Evolutionary conservation across 345 rosid species (phyloP), one percentile per base, ranked within the genome.

Genomic region (Aquilaria sinensis): DNA sequence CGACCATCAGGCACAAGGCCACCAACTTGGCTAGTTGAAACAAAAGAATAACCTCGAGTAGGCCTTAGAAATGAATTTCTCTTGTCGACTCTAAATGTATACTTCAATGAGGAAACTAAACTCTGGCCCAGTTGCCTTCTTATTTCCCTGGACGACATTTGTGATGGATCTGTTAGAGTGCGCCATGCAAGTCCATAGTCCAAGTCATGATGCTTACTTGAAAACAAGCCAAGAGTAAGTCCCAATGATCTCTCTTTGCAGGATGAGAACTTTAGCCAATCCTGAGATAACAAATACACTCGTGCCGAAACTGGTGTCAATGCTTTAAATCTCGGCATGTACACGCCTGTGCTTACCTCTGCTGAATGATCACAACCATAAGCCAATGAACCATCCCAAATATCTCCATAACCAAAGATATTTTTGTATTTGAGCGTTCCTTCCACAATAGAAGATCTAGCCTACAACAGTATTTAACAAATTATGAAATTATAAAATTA

Each of bases 111-210:
- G 13, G 96, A 86, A 65, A 88, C 79, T 67, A 90, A 60, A 75
- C 71, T 77, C 65, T 90, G 97, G 63, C 97, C 93, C 71, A 90
- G 88, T 62, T 90, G 97, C 75, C 91, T 86, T 89, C 91, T 81
- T 47, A 88, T 67, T 52, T 89, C 63, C 43, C 65, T 50, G 16
- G 96, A 86, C 12, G 90, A 85, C 63, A 67, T 57, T 47, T 65
- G 85, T 34, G 96, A 77, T 68, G 97, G 97, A 74, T 90, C 97
- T 14, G 74, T 77, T 67, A 90, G 67, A 47, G 77, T 81, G 51
- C 89, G 86, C 97, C 97, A 90, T 0, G 80, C 87, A 62, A 88
- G 73, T 41, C 80, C 86, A 77, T 83, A 90, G 1, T 66, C 81
- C 70, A 90, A 74, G 59, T 88, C 97, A 67, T 88, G 93, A 69